Conservation (phyloP, 2,329 filamentous ascomycete species). For the Juglanconis juglandina region DNA sequence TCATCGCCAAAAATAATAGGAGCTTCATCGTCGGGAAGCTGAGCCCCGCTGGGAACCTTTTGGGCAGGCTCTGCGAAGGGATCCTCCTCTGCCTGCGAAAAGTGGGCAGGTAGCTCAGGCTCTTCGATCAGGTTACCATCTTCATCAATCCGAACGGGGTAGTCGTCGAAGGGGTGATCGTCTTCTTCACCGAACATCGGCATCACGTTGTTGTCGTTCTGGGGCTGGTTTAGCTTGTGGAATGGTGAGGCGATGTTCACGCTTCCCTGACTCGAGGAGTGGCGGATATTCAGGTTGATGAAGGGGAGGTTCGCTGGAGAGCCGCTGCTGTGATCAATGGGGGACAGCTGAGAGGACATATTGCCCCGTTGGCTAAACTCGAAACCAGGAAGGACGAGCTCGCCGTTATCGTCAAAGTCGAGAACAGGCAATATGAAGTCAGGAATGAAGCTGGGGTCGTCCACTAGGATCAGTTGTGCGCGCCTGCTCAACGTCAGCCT, state of each 20-base stretch:
- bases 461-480: slow-evolving; percentile 71
- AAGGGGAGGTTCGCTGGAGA: slow-evolving; percentile 25
- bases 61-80: not conserved
- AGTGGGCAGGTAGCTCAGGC: slow-evolving; percentile 41
- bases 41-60: slow-evolving; percentile 3
- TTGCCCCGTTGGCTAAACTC: slow-evolving; percentile 36
- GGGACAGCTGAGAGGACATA: slow-evolving; percentile 44
- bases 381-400: slow-evolving; percentile 24
- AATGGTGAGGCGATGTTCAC: slow-evolving; percentile 19
- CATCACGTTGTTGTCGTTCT: slow-evolving; percentile 24
- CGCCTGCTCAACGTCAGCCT: slow-evolving; percentile 47
- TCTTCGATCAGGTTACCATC: slow-evolving; percentile 50
- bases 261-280: slow-evolving; percentile 20
- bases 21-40: slow-evolving; percentile 11
- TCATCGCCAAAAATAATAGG: slow-evolving; percentile 22
- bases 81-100: slow-evolving; percentile 18
- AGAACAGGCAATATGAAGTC: slow-evolving; percentile 60
- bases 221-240: slow-evolving; percentile 20
- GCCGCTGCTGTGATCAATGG: slow-evolving; percentile 30
- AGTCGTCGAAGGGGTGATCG: slow-evolving; percentile 34
- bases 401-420: slow-evolving; percentile 39
- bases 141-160: slow-evolving; percentile 49
- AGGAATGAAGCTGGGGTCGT: slow-evolving; percentile 79
- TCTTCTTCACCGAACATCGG: slow-evolving; percentile 36
- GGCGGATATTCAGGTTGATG: slow-evolving; percentile 17